Evolutionary conservation across 306 rosid genomes (phyloP).

Genomic region (Abrus pulchellus): DNA sequence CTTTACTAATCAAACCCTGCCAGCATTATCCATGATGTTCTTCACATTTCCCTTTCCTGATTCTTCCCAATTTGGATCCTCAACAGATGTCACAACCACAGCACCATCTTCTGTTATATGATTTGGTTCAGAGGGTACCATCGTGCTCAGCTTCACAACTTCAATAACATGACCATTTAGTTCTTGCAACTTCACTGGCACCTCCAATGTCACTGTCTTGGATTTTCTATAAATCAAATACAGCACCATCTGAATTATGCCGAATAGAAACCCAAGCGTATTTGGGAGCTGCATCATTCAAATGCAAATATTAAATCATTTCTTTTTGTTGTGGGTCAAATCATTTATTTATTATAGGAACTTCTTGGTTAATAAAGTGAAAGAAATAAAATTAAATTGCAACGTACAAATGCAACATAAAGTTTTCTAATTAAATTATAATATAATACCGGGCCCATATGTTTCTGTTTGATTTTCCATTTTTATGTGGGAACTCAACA

Average conservation of each 20-base stretch:
- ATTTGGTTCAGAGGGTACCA: conserved; percentile 52
- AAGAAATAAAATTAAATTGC: not conserved
- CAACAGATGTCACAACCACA: conserved; percentile 41
- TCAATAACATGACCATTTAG: conserved; percentile 71
- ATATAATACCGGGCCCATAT: conserved; percentile 1
- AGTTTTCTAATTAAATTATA: not conserved
- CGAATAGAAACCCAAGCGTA: conserved; percentile 80
- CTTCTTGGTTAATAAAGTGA: not conserved
- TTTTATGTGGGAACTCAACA: not conserved
- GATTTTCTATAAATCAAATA: conserved; percentile 69
- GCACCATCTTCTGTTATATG: conserved; percentile 1
- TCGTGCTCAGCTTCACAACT: conserved; percentile 58
- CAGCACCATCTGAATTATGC: conserved; percentile 83
- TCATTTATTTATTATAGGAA: not conserved
- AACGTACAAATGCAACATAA: not conserved
- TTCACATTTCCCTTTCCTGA: not conserved
- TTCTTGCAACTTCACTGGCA: conserved; percentile 67
- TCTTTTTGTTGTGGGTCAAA: not conserved
- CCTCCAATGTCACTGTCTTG: conserved; percentile 42
- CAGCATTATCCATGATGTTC: not conserved
- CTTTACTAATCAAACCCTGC: conserved; percentile 1
- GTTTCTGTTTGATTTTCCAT: not conserved
- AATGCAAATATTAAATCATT: conserved; percentile 5
- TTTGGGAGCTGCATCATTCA: conserved; percentile 78
- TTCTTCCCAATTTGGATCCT: conserved; percentile 46